phyloP scores from a whole-genome alignment of 768 basidiomycete species.

The Dioszegia crocea region DNA sequence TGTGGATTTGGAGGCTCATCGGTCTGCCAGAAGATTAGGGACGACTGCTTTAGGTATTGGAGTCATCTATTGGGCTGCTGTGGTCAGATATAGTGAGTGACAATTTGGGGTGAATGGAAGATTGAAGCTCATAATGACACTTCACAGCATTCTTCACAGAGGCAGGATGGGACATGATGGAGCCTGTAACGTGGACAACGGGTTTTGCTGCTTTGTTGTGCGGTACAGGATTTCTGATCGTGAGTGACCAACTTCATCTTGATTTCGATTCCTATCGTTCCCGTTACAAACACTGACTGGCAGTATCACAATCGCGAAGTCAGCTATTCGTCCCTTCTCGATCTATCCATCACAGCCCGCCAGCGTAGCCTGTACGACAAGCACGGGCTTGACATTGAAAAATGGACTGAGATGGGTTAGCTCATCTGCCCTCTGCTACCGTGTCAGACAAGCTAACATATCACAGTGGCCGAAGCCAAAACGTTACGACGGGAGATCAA shows the following conservation, averaged over 20 bases:
- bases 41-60: constrained; percentile 60
- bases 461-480: constrained; percentile 55
- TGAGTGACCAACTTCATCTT: constrained; percentile 11
- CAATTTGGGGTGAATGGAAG: no score
- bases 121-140: no score
- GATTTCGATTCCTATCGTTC: background rate
- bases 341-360: constrained; percentile 59
- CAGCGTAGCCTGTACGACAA: constrained; percentile 59
- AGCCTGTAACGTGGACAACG: constrained; percentile 53
- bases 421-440: background rate
- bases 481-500: constrained; percentile 57
- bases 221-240: constrained; percentile 33
- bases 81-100: constrained; percentile 64
- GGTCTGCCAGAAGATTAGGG: constrained; percentile 60
- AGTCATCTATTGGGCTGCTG: constrained; percentile 62
- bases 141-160: constrained; percentile 39
- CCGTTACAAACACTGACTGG: no score
- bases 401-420: constrained; percentile 56
- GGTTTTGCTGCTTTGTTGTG: constrained; percentile 34
- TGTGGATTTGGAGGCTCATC: constrained; percentile 58
- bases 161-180: constrained; percentile 59
- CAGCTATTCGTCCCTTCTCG: constrained; percentile 62
- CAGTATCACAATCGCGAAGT: constrained; percentile 52
- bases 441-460: constrained; percentile 4
- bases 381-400: constrained; percentile 61